Percentiles rank a stretch among this genome's conserved stretches.
These are phyloP conservation scores for Cicer yamashitae DNA, from an alignment of 306 rosid genomes.

Conservation along the genomic window DNA sequence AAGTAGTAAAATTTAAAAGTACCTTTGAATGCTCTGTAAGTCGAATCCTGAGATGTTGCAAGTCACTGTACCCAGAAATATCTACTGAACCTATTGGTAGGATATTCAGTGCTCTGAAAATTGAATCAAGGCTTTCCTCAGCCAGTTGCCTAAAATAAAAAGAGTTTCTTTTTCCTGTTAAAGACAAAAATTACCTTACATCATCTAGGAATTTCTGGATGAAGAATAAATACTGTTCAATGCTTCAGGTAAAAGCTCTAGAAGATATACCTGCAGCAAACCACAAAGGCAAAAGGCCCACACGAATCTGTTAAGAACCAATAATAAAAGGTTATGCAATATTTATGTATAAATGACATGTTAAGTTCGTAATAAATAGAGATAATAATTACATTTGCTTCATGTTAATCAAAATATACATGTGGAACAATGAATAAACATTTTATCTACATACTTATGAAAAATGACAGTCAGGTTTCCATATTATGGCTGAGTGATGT, in stretches of 20 bases:
- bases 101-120: conserved; percentile 56
- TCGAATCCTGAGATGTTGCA: conserved; percentile 66
- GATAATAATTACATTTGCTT: not conserved
- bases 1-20: conserved; percentile 30
- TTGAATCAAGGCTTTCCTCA: conserved; percentile 70
- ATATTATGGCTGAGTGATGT: conserved; percentile 24
- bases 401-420: not conserved
- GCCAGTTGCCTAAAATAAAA: conserved; percentile 62
- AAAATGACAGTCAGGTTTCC: conserved; percentile 24
- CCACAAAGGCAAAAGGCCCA: conserved; percentile 80
- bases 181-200: conserved; percentile 48
- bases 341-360: conserved; percentile 35
- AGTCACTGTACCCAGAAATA: conserved; percentile 52
- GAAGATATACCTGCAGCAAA: conserved; percentile 74
- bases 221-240: conserved; percentile 45
- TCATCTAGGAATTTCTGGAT: conserved; percentile 45
- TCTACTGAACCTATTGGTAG: conserved; percentile 47
- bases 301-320: conserved; percentile 63
- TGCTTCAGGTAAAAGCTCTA: conserved; percentile 40
- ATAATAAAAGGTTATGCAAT: conserved; percentile 29
- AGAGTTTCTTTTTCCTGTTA: conserved; percentile 73
- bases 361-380: conserved; percentile 15
- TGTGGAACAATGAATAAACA: not conserved
- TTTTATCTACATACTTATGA: not conserved
- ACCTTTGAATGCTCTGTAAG: conserved; percentile 77